Evolutionary conservation across 495 filamentous ascomycete genomes (phyloP), one percentile per base, ranked within the genome.

Genomic region (Lophiotrema nucula): DNA sequence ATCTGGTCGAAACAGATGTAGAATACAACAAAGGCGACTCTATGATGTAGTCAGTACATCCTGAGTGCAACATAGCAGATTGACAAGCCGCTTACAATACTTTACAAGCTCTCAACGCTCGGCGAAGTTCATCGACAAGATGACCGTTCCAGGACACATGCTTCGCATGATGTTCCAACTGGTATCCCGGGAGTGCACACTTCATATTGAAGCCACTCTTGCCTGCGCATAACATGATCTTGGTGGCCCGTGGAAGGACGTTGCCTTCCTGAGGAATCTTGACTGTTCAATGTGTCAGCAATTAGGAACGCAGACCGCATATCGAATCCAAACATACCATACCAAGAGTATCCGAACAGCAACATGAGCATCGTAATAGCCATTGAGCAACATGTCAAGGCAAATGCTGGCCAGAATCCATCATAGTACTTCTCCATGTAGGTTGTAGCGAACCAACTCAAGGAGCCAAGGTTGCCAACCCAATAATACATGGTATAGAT

Each of bases 401-500:
- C 64, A 50, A 74, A 81, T 0, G 79, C 78, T 1, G 70, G 57
- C 72, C 74, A 77, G 48, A 80, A 82, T 43, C 68, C 73, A n/a
- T n/a, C n/a, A 48, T 74, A 58, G 35, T 79, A 66, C 35, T 69
- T 65, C 53, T 81, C 77, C 24, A 82, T 23, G 28, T 73, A 70
- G 2, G 75, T 74, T 1, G 76, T 78, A 0, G 72, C 70, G 50
- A 79, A 76, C 13, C 71, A 67, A 4, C 71, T 71, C 16, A 83
- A 47, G 6, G 79, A 74, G 19, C 73, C 77, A 19, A 80, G 52
- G 56, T 80, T 81, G 61, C 77, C 76, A 55, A 74, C 47, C 66
- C 81, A 80, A 59, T 84, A 87, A 63, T 80, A 87, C 66, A 82
- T 79, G 35, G 84, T 79, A 74, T 83, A 83, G n/a, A 84, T 78